Evolutionary conservation across 208 protist species (phyloP), one percentile per base, ranked within the genome.

Genomic region (Strigomonas culicis): DNA sequence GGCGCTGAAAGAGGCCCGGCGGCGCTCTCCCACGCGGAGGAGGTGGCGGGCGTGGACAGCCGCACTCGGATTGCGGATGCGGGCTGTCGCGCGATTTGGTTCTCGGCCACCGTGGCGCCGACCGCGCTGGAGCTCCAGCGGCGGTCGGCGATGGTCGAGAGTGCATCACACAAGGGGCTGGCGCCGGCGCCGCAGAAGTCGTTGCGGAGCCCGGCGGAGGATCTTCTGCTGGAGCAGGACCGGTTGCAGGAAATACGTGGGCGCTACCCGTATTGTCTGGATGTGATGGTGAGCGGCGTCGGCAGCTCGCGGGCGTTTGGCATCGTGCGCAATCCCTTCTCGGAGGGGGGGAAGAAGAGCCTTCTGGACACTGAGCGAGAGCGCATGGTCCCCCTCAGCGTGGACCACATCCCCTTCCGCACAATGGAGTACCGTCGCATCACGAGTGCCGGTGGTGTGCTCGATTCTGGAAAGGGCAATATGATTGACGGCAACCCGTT

Each of bases 81-180:
- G 43, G 84, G 88, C 15, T 90, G 80, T 41, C 79, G 82, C 0
- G 84, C 71, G 8, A 79, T 90, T 43, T 94, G 88, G 88, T 94
- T 94, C 51, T 80, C 74, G 13, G 84, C 88, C 0, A 72, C 78
- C 15, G 80, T 85, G 17, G 61, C 68, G 1, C 87, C 87, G 0
- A 75, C 74, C 17, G 47, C 60, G 27, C 64, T 84, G 15, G 77
- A 80, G 51, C 57, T 68, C 31, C 63, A 75, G 53, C 72, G 70
- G 22, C 64, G 66, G 0, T 57, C 49, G 0, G 43, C 43, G 8
- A 25, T 80, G 31, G 28, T 17, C 19, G 62, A 77, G 50, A 56
- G 34, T 7, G 63, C 51, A 0, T 34, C 47, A 25, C 59, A 60
- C 27, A 10, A 11, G 36, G 52, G 52, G 22, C 39, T 80, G 15